A percentile compares a stretch with the other conserved stretches of the same genome.
phyloP scores from a whole-genome alignment of 1,139 yeast genomes.

The Pichia sp. region DNA sequence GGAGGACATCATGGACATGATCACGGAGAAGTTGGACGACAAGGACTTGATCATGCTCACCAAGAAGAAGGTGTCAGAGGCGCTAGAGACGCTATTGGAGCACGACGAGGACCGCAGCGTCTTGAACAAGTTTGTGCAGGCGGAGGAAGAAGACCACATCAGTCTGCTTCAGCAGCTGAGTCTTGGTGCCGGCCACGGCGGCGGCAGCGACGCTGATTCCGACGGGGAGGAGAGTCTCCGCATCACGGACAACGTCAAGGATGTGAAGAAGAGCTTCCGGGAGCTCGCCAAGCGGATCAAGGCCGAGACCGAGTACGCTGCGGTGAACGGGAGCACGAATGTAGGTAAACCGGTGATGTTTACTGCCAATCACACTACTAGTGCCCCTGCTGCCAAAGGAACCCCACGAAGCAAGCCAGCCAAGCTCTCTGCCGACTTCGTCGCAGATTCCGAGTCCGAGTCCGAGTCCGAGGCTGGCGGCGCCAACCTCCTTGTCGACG shows the following conservation, averaged over 20 bases:
- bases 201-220: neutral
- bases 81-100: slow-evolving; percentile 68
- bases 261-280: slow-evolving; percentile 31
- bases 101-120: slow-evolving; percentile 64
- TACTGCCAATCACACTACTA: neutral
- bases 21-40: slow-evolving; percentile 56
- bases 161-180: slow-evolving; percentile 47
- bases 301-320: slow-evolving; percentile 21
- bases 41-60: slow-evolving; percentile 69
- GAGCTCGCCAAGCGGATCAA: slow-evolving; percentile 27
- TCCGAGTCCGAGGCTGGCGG: neutral
- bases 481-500: neutral
- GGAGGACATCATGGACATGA: slow-evolving; percentile 52
- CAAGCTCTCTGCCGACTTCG: neutral
- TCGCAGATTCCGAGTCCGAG: neutral
- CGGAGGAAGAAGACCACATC: slow-evolving; percentile 61
- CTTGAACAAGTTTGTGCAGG: slow-evolving; percentile 62
- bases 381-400: neutral
- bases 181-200: slow-evolving; percentile 22
- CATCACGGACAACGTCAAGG: neutral
- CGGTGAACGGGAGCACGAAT: neutral
- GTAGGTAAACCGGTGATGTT: no score
- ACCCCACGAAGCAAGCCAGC: neutral
- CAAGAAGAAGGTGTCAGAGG: slow-evolving; percentile 69
- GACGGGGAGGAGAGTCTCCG: neutral